Conservation (phyloP, 305 asterid genomes). For the Euphrasia arctica region DNA sequence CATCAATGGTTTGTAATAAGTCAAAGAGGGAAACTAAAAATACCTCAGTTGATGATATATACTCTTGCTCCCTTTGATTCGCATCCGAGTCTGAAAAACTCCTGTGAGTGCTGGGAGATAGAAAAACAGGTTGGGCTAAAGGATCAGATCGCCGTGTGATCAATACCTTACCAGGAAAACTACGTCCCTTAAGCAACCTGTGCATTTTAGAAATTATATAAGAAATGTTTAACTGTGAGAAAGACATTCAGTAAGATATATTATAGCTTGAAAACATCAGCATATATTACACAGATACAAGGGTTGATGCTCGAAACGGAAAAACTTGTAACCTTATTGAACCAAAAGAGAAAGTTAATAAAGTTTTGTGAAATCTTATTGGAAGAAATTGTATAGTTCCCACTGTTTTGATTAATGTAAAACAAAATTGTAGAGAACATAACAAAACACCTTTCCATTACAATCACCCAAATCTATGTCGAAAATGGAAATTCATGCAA, state of each 20-base stretch:
- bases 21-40: not conserved
- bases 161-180: constrained; percentile 94
- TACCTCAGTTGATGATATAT: not conserved
- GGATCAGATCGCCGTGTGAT: constrained; percentile 74
- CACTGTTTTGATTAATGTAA: too few relatives aligned
- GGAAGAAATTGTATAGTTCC: too few relatives aligned
- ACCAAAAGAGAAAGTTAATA: too few relatives aligned
- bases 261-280: not conserved
- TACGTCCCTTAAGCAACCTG: constrained; percentile 96
- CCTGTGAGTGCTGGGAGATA: constrained; percentile 54
- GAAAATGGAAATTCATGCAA: too few relatives aligned
- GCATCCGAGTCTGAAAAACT: constrained; percentile 32
- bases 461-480: too few relatives aligned
- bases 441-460: too few relatives aligned
- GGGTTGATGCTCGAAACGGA: not conserved
- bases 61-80: not conserved
- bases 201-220: constrained; percentile 16
- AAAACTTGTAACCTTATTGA: too few relatives aligned
- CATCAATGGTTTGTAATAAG: not conserved
- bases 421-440: too few relatives aligned
- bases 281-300: not conserved
- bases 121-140: constrained; percentile 45
- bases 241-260: constrained; percentile 13
- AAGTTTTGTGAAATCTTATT: too few relatives aligned
- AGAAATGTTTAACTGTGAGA: constrained; percentile 2